These are phyloP conservation scores for Biancaea sappan DNA, from an alignment of 306 rosid genomes.

Conservation along the genomic window DNA sequence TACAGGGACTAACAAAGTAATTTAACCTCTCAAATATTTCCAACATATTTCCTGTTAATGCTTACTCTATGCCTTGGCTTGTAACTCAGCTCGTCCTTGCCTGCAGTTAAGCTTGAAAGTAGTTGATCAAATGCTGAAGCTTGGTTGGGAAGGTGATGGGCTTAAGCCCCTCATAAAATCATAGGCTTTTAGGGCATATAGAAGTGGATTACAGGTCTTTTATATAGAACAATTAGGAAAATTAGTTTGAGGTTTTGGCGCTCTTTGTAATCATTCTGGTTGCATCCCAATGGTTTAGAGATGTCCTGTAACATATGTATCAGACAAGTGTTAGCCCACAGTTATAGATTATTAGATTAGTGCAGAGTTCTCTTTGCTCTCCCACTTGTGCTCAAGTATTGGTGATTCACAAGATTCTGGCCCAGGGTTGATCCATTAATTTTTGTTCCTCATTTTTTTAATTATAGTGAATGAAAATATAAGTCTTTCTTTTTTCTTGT, in stretches of 20 bases:
- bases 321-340: slow-evolving; percentile 39
- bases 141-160: slow-evolving; percentile 97
- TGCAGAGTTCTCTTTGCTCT: slow-evolving; percentile 34
- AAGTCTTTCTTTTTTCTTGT: slow-evolving; percentile 32
- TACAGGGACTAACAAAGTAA: background rate
- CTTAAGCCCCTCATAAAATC: slow-evolving; percentile 69
- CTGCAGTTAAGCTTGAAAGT: slow-evolving; percentile 98
- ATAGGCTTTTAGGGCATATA: slow-evolving; percentile 52
- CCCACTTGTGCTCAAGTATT: slow-evolving; percentile 31
- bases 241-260: slow-evolving; percentile 31
- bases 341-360: slow-evolving; percentile 50
- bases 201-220: slow-evolving; percentile 26
- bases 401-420: slow-evolving; percentile 37
- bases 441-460: slow-evolving; percentile 36
- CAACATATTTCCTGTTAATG: background rate
- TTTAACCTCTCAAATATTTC: slow-evolving; percentile 5
- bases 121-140: slow-evolving; percentile 95
- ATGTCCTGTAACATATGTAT: slow-evolving; percentile 56
- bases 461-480: slow-evolving; percentile 42
- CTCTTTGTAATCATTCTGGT: slow-evolving; percentile 34
- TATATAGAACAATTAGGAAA: slow-evolving; percentile 42
- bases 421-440: slow-evolving; percentile 45
- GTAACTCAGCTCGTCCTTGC: slow-evolving; percentile 40
- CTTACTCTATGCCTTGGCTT: slow-evolving; percentile 18
- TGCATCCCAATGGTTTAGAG: slow-evolving; percentile 34